phyloP scores from a whole-genome alignment of 2,329 filamentous ascomycete genomes.

The Cladophialophora yegresii region DNA sequence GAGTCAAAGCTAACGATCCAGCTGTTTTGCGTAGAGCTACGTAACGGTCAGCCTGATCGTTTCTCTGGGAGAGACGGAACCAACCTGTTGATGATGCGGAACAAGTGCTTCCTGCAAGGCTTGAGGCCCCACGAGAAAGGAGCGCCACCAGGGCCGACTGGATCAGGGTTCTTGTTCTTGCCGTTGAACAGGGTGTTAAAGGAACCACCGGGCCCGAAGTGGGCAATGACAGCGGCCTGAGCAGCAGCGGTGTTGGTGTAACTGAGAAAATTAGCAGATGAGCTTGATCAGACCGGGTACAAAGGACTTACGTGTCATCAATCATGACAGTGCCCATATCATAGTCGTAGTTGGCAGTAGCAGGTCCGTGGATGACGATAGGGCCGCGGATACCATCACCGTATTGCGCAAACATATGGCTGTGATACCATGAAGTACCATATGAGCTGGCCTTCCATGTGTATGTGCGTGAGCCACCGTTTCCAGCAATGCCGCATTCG shows the following conservation, averaged over 20 bases:
- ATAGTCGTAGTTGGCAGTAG: constrained; percentile 35
- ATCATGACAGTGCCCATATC: constrained; percentile 36
- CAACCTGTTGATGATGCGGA: constrained; percentile 42
- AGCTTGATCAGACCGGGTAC: not conserved
- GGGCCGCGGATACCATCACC: constrained; percentile 36
- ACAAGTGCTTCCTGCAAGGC: constrained; percentile 40
- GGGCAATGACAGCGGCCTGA: constrained; percentile 28
- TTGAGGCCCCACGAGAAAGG: constrained; percentile 35
- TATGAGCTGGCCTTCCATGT: constrained; percentile 57
- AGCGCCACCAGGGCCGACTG: constrained; percentile 24
- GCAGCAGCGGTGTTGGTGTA: constrained; percentile 33
- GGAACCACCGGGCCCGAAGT: constrained; percentile 30
- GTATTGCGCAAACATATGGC: constrained; percentile 53
- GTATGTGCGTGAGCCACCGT: constrained; percentile 59
- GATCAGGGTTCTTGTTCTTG: constrained; percentile 32
- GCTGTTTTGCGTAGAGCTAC: constrained; percentile 52
- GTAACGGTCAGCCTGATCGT: not conserved
- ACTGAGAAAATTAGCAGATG: constrained; percentile 32
- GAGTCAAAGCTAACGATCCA: constrained; percentile 56
- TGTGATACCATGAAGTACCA: constrained; percentile 62
- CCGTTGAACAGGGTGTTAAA: constrained; percentile 38
- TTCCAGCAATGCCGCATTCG: constrained; percentile 54
- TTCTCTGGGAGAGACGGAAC: not conserved
- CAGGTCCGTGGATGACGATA: constrained; percentile 37
- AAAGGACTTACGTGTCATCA: constrained; percentile 31